Conservation (phyloP, 2,329 filamentous ascomycete genomes). For the Aspergillus pseudoterreus region DNA sequence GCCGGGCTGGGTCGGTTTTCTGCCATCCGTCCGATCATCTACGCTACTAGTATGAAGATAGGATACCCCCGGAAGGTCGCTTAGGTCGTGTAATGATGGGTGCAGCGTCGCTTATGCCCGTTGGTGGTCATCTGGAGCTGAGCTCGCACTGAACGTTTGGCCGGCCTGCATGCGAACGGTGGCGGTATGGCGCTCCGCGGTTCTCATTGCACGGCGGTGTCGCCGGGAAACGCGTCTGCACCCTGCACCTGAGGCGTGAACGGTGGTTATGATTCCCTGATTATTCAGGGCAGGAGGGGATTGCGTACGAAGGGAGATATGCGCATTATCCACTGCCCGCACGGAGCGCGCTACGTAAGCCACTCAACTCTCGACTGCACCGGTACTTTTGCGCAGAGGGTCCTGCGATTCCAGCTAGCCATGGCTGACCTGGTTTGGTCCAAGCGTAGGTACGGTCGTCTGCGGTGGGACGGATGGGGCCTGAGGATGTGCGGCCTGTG, state of each 20-base stretch:
- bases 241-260: too few species aligned
- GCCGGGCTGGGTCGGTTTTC: background rate
- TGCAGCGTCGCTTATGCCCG: background rate
- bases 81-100: background rate
- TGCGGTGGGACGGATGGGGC: constrained; percentile 1
- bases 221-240: too few species aligned
- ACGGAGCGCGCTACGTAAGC: too few species aligned
- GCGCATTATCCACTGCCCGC: too few species aligned
- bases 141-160: too few species aligned
- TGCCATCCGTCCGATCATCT: background rate
- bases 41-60: background rate
- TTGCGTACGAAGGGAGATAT: too few species aligned
- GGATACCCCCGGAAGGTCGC: background rate
- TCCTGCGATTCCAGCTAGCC: background rate
- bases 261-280: too few species aligned
- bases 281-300: too few species aligned
- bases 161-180: background rate
- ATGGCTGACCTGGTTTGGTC: background rate
- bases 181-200: background rate
- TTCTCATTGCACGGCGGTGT: background rate
- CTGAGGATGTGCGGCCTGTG: constrained; percentile 9
- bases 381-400: background rate
- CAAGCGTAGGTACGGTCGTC: constrained; percentile 6
- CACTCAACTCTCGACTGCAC: background rate
- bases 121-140: background rate